phyloP scores from a whole-genome alignment of 2,329 filamentous ascomycete species.

The Epichloe amarillans region DNA sequence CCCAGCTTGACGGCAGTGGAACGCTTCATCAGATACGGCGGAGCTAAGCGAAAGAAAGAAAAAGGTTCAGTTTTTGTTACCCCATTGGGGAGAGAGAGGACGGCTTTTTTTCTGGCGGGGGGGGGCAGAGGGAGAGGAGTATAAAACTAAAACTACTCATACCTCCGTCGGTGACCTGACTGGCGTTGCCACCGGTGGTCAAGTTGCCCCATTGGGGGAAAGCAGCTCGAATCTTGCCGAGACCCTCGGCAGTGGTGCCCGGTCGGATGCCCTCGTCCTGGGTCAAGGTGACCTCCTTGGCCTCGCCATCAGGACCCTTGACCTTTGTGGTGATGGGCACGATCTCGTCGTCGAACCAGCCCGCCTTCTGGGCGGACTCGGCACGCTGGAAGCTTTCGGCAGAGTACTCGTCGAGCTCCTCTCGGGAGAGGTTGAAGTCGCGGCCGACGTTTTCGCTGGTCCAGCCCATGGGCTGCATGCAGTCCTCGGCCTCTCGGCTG shows the following conservation, averaged over 20 bases:
- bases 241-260: conserved; percentile 72
- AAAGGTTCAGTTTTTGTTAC: background rate
- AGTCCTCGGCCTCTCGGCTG: conserved; percentile 69
- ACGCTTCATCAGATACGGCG: conserved; percentile 90
- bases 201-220: conserved; percentile 79
- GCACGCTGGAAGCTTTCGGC: conserved; percentile 79
- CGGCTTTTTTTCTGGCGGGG: background rate
- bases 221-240: conserved; percentile 83
- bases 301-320: conserved; percentile 71
- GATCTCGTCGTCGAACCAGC: conserved; percentile 90
- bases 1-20: conserved; percentile 75
- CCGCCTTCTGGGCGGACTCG: conserved; percentile 79
- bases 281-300: conserved; percentile 64
- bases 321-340: conserved; percentile 70
- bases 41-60: conserved; percentile 43
- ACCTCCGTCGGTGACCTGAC: conserved; percentile 87
- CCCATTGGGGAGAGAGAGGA: background rate
- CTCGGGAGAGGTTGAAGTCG: conserved; percentile 74
- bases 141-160: conserved; percentile 14
- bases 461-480: conserved; percentile 94
- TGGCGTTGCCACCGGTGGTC: conserved; percentile 87
- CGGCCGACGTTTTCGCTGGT: conserved; percentile 90
- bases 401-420: conserved; percentile 73
- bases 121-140: too few species aligned
- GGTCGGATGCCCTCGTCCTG: conserved; percentile 83